phyloP scores from a whole-genome alignment of 2,329 filamentous ascomycete species.

The Plenodomus biglobosus region DNA sequence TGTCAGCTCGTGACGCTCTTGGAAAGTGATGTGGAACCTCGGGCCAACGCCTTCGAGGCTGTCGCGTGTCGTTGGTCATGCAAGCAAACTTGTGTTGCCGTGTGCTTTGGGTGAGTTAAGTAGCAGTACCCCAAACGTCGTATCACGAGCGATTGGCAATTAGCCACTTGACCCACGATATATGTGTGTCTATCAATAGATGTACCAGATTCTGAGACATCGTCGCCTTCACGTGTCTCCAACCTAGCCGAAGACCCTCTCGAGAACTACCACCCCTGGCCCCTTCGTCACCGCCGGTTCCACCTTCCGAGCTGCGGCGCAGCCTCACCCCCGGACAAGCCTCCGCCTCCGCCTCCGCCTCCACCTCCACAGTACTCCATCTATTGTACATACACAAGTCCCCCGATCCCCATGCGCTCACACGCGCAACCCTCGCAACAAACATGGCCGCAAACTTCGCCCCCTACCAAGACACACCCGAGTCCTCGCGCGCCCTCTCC shows the following conservation, averaged over 20 bases:
- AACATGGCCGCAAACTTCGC: slow-evolving; percentile 67
- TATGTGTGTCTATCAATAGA: too few species aligned
- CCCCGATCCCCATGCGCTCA: too few species aligned
- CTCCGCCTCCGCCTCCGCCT: neutral
- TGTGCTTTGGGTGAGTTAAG: neutral
- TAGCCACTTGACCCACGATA: too few species aligned
- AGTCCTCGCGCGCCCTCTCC: slow-evolving; percentile 77
- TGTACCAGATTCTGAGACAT: too few species aligned
- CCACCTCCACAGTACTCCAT: neutral
- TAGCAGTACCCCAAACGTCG: neutral
- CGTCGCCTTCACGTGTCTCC: slow-evolving; percentile 16
- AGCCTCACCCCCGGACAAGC: neutral
- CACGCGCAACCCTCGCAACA: too few species aligned
- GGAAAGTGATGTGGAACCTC: slow-evolving; percentile 6
- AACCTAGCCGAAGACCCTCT: slow-evolving; percentile 1
- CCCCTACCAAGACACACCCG: slow-evolving; percentile 92
- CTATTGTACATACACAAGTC: slow-evolving; percentile 1
- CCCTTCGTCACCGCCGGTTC: neutral
- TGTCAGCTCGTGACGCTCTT: slow-evolving; percentile 7
- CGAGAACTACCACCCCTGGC: neutral
- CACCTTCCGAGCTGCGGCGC: neutral
- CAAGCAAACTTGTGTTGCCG: neutral
- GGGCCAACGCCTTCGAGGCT: neutral
- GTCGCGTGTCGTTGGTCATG: neutral
- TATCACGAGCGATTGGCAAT: too few species aligned